Percentiles rank a stretch among this genome's conserved stretches.
phyloP scores from a whole-genome alignment of 169 alveolate species.

The Sarcocystis neurona region DNA sequence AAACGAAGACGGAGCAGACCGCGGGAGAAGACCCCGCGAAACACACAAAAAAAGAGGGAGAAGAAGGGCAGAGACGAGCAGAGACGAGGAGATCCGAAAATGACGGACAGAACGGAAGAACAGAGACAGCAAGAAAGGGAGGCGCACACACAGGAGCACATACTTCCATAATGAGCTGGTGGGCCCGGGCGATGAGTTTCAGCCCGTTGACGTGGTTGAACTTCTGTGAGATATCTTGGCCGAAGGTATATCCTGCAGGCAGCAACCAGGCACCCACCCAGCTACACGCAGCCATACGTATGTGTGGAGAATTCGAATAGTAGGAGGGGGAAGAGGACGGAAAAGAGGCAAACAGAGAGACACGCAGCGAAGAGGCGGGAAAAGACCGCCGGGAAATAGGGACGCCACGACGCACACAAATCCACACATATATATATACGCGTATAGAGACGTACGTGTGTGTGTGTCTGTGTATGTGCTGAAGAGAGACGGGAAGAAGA shows the following conservation, averaged over 20 bases:
- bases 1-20: neutral
- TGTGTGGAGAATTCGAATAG: neutral
- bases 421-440: neutral
- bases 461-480: neutral
- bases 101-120: neutral
- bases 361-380: neutral
- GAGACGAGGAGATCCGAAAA: neutral
- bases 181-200: constrained; percentile 98
- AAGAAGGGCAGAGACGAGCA: neutral
- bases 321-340: neutral
- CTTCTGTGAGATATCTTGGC: constrained; percentile 94
- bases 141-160: neutral
- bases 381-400: neutral
- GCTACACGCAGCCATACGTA: neutral
- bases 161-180: constrained; percentile 98
- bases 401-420: no score
- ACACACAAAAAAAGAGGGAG: neutral
- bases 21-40: neutral
- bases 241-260: constrained; percentile 92
- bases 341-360: neutral
- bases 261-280: neutral
- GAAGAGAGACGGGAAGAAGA: neutral
- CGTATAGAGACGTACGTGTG: neutral
- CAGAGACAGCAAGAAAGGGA: neutral
- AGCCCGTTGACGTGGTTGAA: constrained; percentile 94